These are phyloP conservation scores for Blepharisma undulans DNA, from an alignment of 169 alveolate genomes.

Conservation along the genomic window DNA sequence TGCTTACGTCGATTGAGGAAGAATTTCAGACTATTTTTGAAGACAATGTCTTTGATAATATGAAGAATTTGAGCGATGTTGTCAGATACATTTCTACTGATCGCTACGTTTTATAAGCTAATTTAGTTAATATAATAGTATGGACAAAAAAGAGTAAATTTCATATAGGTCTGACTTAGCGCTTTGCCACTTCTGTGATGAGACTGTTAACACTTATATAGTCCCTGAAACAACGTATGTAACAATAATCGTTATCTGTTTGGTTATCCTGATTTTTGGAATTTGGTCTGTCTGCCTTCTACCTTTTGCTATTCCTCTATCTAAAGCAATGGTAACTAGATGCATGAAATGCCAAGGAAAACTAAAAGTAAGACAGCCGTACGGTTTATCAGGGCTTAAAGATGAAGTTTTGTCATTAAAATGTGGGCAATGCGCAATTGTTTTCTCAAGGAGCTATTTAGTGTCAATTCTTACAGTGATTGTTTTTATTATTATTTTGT, in stretches of 20 bases:
- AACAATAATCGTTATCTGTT: background rate
- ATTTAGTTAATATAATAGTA: background rate
- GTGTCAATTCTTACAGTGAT: background rate
- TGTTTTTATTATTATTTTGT: background rate
- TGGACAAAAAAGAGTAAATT: background rate
- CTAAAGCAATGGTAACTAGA: slow-evolving; percentile 13
- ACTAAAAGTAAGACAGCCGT: background rate
- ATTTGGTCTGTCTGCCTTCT: slow-evolving; percentile 8
- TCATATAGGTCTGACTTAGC: background rate
- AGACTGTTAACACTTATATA: background rate
- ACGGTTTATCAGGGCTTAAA: background rate
- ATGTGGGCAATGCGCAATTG: slow-evolving; percentile 38
- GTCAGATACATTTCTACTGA: slow-evolving; percentile 44
- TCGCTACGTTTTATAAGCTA: slow-evolving; percentile 22
- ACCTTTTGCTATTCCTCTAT: slow-evolving; percentile 16
- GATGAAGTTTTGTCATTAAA: slow-evolving; percentile 23
- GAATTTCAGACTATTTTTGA: slow-evolving; percentile 69
- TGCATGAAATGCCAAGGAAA: slow-evolving; percentile 3
- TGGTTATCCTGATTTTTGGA: background rate
- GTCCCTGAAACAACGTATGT: slow-evolving; percentile 3
- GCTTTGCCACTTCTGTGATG: slow-evolving; percentile 23
- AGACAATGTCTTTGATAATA: slow-evolving; percentile 72
- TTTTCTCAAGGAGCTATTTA: slow-evolving; percentile 9
- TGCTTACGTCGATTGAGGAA: slow-evolving; percentile 67
- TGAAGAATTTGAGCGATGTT: slow-evolving; percentile 51